Conservation (phyloP, 192 early-diverging fungal genomes). For the Gamsiella multidivaricata region DNA sequence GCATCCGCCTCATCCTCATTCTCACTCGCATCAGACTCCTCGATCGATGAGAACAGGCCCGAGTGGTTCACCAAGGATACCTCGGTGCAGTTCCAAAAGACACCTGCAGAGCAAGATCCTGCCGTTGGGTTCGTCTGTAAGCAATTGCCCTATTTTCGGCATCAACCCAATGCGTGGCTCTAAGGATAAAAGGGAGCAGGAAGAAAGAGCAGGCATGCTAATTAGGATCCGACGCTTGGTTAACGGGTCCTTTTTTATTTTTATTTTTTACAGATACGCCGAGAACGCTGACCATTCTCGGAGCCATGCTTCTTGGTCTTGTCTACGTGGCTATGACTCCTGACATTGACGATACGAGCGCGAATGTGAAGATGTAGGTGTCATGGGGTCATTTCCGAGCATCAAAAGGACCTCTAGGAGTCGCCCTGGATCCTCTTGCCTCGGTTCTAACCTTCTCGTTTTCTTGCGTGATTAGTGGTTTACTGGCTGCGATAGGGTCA, state of each 20-base stretch:
- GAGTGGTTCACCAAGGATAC: constrained; percentile 51
- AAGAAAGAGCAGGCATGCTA: background rate
- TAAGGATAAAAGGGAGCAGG: background rate
- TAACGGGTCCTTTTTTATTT: background rate
- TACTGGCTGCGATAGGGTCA: constrained; percentile 56
- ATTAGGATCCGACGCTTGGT: no score
- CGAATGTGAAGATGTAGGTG: constrained; percentile 62
- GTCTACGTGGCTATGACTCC: constrained; percentile 67
- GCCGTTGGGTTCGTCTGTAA: constrained; percentile 53
- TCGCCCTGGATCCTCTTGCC: background rate
- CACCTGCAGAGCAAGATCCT: constrained; percentile 42
- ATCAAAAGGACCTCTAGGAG: background rate
- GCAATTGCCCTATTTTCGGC: background rate
- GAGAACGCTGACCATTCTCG: constrained; percentile 65
- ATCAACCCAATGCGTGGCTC: background rate
- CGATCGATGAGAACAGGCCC: constrained; percentile 33
- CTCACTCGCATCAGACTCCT: constrained; percentile 33
- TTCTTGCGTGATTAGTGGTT: constrained; percentile 46
- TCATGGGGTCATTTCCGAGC: background rate
- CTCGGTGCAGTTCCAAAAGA: constrained; percentile 46
- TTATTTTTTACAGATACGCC: constrained; percentile 57
- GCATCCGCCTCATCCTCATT: constrained; percentile 30
- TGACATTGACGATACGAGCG: constrained; percentile 61
- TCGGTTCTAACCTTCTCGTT: background rate
- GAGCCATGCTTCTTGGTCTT: constrained; percentile 57